These are phyloP conservation scores for Malus hybrid DNA, from an alignment of 331 rosid genomes.

Conservation along the genomic window DNA sequence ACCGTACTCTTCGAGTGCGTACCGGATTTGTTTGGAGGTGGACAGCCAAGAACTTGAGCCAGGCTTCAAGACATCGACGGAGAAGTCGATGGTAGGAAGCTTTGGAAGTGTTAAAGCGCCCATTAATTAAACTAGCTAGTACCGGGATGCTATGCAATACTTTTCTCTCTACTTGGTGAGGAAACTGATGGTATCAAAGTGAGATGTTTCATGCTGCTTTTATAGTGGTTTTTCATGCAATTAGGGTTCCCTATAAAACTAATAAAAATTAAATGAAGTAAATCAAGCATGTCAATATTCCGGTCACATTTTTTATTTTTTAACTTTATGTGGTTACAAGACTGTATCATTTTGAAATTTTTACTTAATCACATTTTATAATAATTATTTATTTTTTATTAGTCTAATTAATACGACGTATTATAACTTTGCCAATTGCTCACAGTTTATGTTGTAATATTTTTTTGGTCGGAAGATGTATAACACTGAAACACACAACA, in stretches of 20 bases:
- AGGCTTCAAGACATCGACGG: slow-evolving; percentile 7
- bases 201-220: not conserved
- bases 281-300: not conserved
- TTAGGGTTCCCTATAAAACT: not conserved
- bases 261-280: too few relatives aligned
- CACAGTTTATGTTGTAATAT: too few relatives aligned
- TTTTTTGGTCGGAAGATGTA: too few relatives aligned
- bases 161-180: not conserved
- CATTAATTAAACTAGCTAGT: not conserved
- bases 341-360: too few relatives aligned
- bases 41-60: not conserved
- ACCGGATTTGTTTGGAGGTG: not conserved
- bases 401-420: too few relatives aligned
- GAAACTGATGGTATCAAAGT: not conserved
- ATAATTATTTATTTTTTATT: too few relatives aligned
- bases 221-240: not conserved
- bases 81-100: slow-evolving; percentile 32
- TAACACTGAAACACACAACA: too few relatives aligned
- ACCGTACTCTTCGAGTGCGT: slow-evolving; percentile 24
- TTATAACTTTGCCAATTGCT: too few relatives aligned
- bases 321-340: too few relatives aligned
- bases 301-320: not conserved
- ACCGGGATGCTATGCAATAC: not conserved
- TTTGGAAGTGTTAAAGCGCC: not conserved
- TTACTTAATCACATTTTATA: too few relatives aligned